Percentiles rank a stretch among this genome's conserved stretches.
These are phyloP conservation scores for Tarenaya hassleriana DNA, from an alignment of 345 rosid species.

Conservation along the genomic window DNA sequence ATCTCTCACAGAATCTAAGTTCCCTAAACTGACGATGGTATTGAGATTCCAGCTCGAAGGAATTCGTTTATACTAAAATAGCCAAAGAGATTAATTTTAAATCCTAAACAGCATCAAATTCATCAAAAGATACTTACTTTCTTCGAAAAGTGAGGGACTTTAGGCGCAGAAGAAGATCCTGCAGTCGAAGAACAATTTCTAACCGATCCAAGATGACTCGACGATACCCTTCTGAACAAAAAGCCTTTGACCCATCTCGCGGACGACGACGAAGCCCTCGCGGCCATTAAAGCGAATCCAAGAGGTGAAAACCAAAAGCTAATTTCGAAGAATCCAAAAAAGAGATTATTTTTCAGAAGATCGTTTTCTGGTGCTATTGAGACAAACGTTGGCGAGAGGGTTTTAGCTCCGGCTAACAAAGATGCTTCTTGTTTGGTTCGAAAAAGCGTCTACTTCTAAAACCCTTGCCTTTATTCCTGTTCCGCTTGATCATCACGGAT, in stretches of 20 bases:
- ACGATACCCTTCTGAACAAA: slow-evolving; percentile 30
- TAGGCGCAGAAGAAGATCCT: slow-evolving; percentile 41
- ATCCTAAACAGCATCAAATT: background rate
- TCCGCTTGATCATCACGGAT: too few relatives aligned
- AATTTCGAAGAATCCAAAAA: background rate
- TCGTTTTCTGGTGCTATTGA: too few relatives aligned
- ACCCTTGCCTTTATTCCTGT: too few relatives aligned
- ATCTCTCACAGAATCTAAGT: background rate
- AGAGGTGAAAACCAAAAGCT: background rate
- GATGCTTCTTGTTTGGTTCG: too few relatives aligned
- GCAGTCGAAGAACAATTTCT: slow-evolving; percentile 45
- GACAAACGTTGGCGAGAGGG: too few relatives aligned
- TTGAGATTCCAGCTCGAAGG: slow-evolving; percentile 15
- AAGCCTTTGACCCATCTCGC: slow-evolving; percentile 40
- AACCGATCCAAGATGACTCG: slow-evolving; percentile 32
- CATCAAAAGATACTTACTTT: slow-evolving; percentile 36
- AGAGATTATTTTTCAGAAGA: background rate
- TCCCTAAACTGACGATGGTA: background rate
- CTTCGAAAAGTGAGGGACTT: slow-evolving; percentile 76
- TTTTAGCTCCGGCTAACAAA: too few relatives aligned
- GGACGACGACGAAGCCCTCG: slow-evolving; percentile 29
- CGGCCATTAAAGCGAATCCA: slow-evolving; percentile 36
- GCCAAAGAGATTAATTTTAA: slow-evolving; percentile 1
- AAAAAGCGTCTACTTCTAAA: too few relatives aligned
- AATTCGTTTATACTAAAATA: background rate